These are phyloP conservation scores for Aspergillus biplanus DNA, from an alignment of 495 filamentous ascomycete species.

Conservation along the genomic window DNA sequence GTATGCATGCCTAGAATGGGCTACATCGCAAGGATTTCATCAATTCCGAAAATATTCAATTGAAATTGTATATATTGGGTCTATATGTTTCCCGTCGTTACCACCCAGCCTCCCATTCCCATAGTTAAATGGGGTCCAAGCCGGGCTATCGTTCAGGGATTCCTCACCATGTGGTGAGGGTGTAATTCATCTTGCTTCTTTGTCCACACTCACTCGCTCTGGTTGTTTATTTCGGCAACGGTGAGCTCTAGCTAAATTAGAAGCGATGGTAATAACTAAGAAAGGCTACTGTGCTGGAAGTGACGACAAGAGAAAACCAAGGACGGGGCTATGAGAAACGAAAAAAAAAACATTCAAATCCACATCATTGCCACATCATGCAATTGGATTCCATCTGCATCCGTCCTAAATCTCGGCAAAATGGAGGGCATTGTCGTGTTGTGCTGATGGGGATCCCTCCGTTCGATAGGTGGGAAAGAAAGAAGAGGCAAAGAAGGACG, in stretches of 20 bases:
- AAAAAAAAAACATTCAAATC: background rate
- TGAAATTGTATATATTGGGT: conserved; percentile 5
- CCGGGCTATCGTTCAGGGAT: conserved; percentile 48
- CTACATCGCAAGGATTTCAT: background rate
- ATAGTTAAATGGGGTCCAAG: conserved; percentile 57
- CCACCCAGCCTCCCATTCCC: conserved; percentile 53
- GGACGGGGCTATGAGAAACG: background rate
- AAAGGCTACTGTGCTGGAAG: background rate
- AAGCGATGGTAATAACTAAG: conserved; percentile 43
- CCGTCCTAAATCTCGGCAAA: background rate
- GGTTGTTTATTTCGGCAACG: conserved; percentile 57
- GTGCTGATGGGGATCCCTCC: too few relatives aligned
- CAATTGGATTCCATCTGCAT: conserved; percentile 5
- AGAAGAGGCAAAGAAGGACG: conserved; percentile 1
- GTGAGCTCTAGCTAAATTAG: conserved; percentile 69
- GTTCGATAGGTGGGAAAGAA: background rate
- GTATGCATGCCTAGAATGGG: too few relatives aligned
- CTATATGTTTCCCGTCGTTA: conserved; percentile 46
- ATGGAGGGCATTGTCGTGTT: background rate
- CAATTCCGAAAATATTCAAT: too few relatives aligned
- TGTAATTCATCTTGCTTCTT: conserved; percentile 63
- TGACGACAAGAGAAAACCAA: background rate
- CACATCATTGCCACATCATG: conserved; percentile 13
- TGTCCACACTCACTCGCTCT: conserved; percentile 68
- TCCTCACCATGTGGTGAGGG: conserved; percentile 29